Evolutionary conservation across 1,139 yeast species (phyloP), one percentile per base, ranked within the genome.

Genomic region (Kluyveromyces sp.): DNA sequence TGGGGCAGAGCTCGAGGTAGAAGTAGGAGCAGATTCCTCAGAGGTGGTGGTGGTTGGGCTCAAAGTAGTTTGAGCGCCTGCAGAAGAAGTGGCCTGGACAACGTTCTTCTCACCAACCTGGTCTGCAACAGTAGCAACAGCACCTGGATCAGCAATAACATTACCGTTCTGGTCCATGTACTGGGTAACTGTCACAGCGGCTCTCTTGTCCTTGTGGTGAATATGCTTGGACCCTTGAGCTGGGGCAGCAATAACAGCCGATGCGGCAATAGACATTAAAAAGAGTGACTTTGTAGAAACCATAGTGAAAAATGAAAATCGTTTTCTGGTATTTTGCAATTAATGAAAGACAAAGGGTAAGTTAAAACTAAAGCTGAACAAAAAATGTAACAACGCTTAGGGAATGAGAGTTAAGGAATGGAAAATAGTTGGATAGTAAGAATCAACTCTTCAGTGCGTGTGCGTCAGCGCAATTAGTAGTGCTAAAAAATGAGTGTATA

Each of bases 131-230:
- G 55, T 49, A 39, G 64, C 42, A 33, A 54, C 50, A n/a, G 55
- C 38, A 42, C 61, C 47, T 34, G 58, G 56, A 7, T 64, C 53
- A 35, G 62, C 45, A 42, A 65, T 39, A 25, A 68, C 56, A 41
- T 65, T 61, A 59, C 74, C 77, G 45, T 66, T 49, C 41, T 57
- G 64, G 53, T 69, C 70, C 48, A 72, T 73, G 49, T 63, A 63
- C 52, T 81, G 83, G 49, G 78, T 68, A 48, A 70, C 70, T 42
- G 77, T 73, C 54, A 78, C 80, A 52, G 78, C 73, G 43, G 75
- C 85, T 43, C 66, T 61, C 36, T 64, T 68, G 41, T 74, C 75
- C 34, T 73, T 80, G 64, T 76, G 79, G 59, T 77, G 79, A 26
- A 27, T 34, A 63, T 79, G 84, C 47, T 69, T 69, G 54, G 75